Conservation (phyloP, 2,329 filamentous ascomycete genomes). For the Claviceps pusilla region DNA sequence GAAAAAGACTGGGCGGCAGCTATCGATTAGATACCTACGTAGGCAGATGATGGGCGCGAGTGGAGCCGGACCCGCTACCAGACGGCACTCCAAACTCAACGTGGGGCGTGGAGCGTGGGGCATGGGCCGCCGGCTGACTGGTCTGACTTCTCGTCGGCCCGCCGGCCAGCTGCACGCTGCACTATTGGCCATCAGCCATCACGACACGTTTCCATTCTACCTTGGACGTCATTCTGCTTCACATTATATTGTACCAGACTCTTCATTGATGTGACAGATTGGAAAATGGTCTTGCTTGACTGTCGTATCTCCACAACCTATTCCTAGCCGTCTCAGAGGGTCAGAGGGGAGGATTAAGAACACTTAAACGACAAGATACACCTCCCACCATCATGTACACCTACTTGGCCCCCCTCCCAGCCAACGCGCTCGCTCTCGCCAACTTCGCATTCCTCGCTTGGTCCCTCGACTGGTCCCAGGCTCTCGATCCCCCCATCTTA, state of each 20-base stretch:
- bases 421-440: slow-evolving; percentile 35
- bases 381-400: not conserved
- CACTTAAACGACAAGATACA: too few relatives aligned
- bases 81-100: not conserved
- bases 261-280: not conserved
- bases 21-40: slow-evolving; percentile 3
- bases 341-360: too few relatives aligned
- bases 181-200: not conserved
- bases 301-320: too few relatives aligned
- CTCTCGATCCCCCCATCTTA: slow-evolving; percentile 36
- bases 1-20: not conserved
- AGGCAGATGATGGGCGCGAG: not conserved
- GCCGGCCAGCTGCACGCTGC: too few relatives aligned
- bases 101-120: too few relatives aligned
- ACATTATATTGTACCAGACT: not conserved
- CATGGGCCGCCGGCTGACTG: too few relatives aligned
- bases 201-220: not conserved
- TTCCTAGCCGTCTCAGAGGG: too few relatives aligned
- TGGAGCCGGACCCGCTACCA: not conserved
- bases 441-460: slow-evolving; percentile 42
- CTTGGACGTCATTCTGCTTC: not conserved
- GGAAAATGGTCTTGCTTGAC: too few relatives aligned
- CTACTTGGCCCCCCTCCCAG: slow-evolving; percentile 41
- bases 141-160: too few relatives aligned
- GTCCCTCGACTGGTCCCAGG: slow-evolving; percentile 35